A percentile compares a stretch with the other conserved stretches of the same genome.
These are phyloP conservation scores for Rhododendron henanense DNA, from an alignment of 148 eudicot genomes.

Conservation along the genomic window DNA sequence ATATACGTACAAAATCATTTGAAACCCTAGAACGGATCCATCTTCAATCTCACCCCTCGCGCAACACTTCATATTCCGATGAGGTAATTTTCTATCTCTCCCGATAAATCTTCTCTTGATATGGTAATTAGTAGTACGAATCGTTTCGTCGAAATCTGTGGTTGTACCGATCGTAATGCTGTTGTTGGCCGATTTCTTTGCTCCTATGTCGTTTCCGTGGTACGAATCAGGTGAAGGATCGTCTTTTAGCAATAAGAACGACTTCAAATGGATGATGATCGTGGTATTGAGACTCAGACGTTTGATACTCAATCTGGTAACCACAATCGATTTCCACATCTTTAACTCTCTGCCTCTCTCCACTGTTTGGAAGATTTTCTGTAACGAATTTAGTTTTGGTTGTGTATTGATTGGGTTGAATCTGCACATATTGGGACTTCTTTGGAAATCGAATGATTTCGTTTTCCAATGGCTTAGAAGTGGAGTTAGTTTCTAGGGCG, in stretches of 20 bases:
- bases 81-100: neutral
- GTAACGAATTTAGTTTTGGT: neutral
- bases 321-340: neutral
- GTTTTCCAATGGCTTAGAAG: neutral
- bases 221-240: neutral
- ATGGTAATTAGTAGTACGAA: too few relatives aligned
- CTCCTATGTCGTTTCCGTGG: neutral
- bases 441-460: neutral
- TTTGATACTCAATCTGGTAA: slow-evolving; percentile 5
- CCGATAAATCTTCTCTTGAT: neutral
- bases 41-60: neutral
- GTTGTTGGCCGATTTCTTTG: neutral
- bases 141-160: neutral
- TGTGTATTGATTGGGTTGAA: neutral
- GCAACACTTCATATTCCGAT: neutral
- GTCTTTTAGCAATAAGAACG: neutral
- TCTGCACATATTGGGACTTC: neutral
- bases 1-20: neutral
- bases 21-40: neutral
- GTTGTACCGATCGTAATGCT: neutral
- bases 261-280: slow-evolving; percentile 7
- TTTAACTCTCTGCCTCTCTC: neutral
- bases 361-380: neutral
- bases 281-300: neutral
- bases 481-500: neutral